These are phyloP conservation scores for Ascochyta viciae-villosae DNA, from an alignment of 2,329 filamentous ascomycete genomes.

Conservation along the genomic window DNA sequence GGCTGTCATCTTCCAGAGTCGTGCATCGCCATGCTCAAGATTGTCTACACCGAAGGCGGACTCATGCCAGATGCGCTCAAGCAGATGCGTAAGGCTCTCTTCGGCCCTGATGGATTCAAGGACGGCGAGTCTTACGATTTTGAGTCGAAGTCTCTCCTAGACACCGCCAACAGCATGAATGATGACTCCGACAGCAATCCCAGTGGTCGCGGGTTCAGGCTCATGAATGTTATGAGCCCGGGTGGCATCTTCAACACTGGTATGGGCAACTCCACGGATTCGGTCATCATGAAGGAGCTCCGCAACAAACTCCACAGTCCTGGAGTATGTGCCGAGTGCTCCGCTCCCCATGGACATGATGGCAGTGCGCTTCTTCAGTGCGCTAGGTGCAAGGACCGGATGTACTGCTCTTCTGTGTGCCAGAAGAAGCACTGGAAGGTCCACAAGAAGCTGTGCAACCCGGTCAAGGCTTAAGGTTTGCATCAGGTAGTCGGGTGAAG, in stretches of 20 bases:
- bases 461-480: neutral
- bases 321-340: conserved; percentile 24
- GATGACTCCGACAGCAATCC: conserved; percentile 4
- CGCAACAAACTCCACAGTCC: conserved; percentile 23
- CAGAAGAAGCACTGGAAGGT: conserved; percentile 43
- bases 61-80: conserved; percentile 22
- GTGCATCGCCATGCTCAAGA: conserved; percentile 24
- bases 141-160: conserved; percentile 22
- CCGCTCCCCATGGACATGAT: neutral
- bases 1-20: conserved; percentile 22
- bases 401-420: conserved; percentile 40
- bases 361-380: conserved; percentile 29
- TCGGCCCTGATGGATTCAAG: conserved; percentile 23
- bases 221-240: conserved; percentile 24
- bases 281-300: conserved; percentile 28
- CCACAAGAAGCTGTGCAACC: conserved; percentile 41
- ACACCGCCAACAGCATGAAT: neutral
- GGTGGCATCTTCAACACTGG: conserved; percentile 24
- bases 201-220: neutral
- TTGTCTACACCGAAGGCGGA: conserved; percentile 25
- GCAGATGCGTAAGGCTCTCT: conserved; percentile 31
- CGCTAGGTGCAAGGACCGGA: conserved; percentile 32
- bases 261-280: conserved; percentile 19
- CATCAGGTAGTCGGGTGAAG: no score
- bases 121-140: conserved; percentile 30